Conservation (phyloP, 2,329 filamentous ascomycete species). For the Lasiodiplodia citricola region DNA sequence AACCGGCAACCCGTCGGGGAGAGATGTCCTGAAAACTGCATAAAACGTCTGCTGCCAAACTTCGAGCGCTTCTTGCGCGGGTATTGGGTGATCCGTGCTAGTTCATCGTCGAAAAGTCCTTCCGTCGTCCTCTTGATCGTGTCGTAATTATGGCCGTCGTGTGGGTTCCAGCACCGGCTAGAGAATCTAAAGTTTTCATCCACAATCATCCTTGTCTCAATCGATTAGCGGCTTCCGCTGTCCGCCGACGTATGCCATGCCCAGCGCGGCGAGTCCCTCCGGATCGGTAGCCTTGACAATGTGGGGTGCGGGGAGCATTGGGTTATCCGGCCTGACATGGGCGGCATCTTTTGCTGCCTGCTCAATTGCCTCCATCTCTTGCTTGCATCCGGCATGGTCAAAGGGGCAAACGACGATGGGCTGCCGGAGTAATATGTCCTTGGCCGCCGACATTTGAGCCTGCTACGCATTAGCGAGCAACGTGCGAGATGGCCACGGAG, state of each 20-base stretch:
- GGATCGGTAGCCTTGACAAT: constrained; percentile 82
- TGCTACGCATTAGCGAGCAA: constrained; percentile 45
- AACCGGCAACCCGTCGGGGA: not conserved
- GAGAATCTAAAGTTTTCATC: constrained; percentile 15
- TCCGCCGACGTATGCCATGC: constrained; percentile 67
- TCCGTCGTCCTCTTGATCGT: constrained; percentile 8
- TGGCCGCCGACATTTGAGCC: constrained; percentile 86
- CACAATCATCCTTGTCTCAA: constrained; percentile 48
- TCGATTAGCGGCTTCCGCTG: constrained; percentile 69
- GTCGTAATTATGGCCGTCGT: constrained; percentile 16
- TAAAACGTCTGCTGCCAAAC: constrained; percentile 5
- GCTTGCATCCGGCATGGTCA: constrained; percentile 93
- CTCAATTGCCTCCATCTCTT: constrained; percentile 98
- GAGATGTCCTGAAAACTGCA: not conserved
- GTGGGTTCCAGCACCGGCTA: not conserved
- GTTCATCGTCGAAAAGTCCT: constrained; percentile 2
- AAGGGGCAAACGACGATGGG: constrained; percentile 95
- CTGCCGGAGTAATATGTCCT: constrained; percentile 86
- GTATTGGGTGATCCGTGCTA: constrained; percentile 11
- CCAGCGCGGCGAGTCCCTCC: constrained; percentile 63
- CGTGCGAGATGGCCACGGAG: not conserved
- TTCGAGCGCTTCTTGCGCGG: constrained; percentile 2
- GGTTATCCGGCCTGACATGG: constrained; percentile 85
- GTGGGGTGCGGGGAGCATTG: constrained; percentile 84
- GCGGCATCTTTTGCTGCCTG: constrained; percentile 93